A percentile compares a stretch with the other conserved stretches of the same genome.
Evolutionary conservation across 192 early-diverging fungal species (phyloP).

Genomic region (Obelidium mucronatum): DNA sequence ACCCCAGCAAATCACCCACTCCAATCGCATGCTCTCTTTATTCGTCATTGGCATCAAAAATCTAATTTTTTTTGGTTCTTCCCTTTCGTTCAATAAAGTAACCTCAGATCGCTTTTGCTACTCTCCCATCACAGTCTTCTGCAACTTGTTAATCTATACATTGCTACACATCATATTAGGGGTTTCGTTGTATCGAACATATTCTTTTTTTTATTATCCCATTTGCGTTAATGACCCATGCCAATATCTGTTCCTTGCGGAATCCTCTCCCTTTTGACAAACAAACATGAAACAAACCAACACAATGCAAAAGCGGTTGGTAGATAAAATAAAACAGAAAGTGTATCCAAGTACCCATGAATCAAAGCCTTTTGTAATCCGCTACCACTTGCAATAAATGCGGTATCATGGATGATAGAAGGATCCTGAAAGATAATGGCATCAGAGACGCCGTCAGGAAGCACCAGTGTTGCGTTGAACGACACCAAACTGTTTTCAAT

Average conservation of each 20-base stretch:
- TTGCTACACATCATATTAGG: too few relatives aligned
- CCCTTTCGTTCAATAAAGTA: too few relatives aligned
- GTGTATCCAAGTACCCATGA: slow-evolving; percentile 37
- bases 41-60: too few relatives aligned
- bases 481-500: slow-evolving; percentile 17
- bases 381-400: not conserved
- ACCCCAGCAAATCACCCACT: too few relatives aligned
- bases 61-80: too few relatives aligned
- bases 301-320: slow-evolving; percentile 31
- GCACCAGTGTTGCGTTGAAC: not conserved
- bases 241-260: slow-evolving; percentile 20
- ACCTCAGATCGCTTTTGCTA: too few relatives aligned
- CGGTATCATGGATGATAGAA: slow-evolving; percentile 7
- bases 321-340: slow-evolving; percentile 31
- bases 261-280: slow-evolving; percentile 45
- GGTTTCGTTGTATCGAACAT: too few relatives aligned
- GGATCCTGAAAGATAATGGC: slow-evolving; percentile 16
- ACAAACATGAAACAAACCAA: slow-evolving; percentile 21
- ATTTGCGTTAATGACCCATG: slow-evolving; percentile 19
- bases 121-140: too few relatives aligned
- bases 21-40: too few relatives aligned
- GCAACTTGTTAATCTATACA: too few relatives aligned
- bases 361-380: slow-evolving; percentile 30
- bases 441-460: not conserved
- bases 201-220: too few relatives aligned